Conservation (phyloP, 345 rosid species). For the Hypericum perforatum region DNA sequence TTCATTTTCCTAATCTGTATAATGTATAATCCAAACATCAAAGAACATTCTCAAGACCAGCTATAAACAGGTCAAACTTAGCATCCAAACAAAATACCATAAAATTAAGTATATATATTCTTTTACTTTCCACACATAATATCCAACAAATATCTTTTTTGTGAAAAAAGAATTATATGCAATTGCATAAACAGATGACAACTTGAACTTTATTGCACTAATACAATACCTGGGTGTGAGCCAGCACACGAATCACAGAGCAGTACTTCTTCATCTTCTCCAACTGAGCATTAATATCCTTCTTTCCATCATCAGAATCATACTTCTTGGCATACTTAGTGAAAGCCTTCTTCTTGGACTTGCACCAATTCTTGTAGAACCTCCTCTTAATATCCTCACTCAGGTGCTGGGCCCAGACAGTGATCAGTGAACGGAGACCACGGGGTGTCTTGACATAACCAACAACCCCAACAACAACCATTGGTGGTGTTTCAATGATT, state of each 20-base stretch:
- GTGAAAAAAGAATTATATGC: too few species aligned
- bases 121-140: too few species aligned
- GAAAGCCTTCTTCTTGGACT: conserved; percentile 89
- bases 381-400: conserved; percentile 74
- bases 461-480: conserved; percentile 80
- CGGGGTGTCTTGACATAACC: conserved; percentile 71
- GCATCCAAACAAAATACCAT: too few species aligned
- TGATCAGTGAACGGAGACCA: conserved; percentile 59
- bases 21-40: neutral
- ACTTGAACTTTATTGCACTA: too few species aligned
- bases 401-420: conserved; percentile 86
- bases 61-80: too few species aligned
- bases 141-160: too few species aligned
- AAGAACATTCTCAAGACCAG: too few species aligned
- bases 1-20: conserved; percentile 75
- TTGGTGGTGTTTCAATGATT: conserved; percentile 68
- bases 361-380: conserved; percentile 81
- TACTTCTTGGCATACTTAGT: conserved; percentile 48
- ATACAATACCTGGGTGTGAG: conserved; percentile 66
- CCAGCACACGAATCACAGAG: conserved; percentile 61
- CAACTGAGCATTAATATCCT: conserved; percentile 48
- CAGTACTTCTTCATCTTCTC: conserved; percentile 79
- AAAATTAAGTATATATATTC: too few species aligned
- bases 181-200: too few species aligned
- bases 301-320: conserved; percentile 62